phyloP scores from a whole-genome alignment of 2,329 filamentous ascomycete genomes.

The Plenodomus biglobosus region DNA sequence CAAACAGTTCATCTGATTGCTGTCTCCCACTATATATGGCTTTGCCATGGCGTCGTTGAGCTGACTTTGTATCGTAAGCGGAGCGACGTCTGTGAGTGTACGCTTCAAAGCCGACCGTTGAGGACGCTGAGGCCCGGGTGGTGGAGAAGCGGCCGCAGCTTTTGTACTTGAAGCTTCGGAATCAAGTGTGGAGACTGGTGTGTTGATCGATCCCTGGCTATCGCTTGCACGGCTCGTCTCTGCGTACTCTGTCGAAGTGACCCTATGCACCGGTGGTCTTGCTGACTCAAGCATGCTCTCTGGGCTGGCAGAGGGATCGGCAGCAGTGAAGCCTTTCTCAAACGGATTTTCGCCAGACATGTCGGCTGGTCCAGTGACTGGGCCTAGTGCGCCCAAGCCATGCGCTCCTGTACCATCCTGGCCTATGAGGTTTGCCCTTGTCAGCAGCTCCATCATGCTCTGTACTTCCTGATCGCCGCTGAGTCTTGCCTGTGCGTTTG shows the following conservation, averaged over 20 bases:
- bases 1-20: constrained; percentile 47
- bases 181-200: constrained; percentile 22
- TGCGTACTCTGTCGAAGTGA: constrained; percentile 8
- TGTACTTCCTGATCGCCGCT: constrained; percentile 84
- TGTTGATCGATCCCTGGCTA: constrained; percentile 16
- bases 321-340: constrained; percentile 70
- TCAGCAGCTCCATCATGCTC: constrained; percentile 85
- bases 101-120: constrained; percentile 71
- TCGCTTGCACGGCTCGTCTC: constrained; percentile 13
- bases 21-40: constrained; percentile 67
- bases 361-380: constrained; percentile 78
- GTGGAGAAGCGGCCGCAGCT: constrained; percentile 18
- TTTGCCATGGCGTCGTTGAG: constrained; percentile 83
- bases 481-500: constrained; percentile 78
- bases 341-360: constrained; percentile 78
- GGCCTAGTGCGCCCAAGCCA: constrained; percentile 57
- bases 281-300: constrained; percentile 38
- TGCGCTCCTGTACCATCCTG: constrained; percentile 61
- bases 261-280: constrained; percentile 21
- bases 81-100: constrained; percentile 81
- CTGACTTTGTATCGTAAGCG: constrained; percentile 75
- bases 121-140: constrained; percentile 27
- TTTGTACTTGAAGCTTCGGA: constrained; percentile 27
- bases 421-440: constrained; percentile 76
- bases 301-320: constrained; percentile 52